Base-by-base conservation (phyloP, 75 land plant genomes). In the Azolla pinnata region DNA sequence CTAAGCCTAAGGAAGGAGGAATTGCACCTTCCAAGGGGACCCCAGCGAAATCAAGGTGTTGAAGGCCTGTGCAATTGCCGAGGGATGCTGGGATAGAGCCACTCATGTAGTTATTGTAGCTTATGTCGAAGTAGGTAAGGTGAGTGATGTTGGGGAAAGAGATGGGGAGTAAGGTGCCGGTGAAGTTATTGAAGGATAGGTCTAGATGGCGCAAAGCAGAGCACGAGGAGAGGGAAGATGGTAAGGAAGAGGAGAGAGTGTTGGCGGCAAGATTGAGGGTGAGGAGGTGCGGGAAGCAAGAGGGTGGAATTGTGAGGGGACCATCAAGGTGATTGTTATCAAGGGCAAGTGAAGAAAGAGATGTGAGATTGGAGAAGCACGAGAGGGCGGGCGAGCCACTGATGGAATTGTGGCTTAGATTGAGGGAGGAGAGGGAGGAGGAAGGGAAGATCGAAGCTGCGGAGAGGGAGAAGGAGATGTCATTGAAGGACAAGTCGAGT, bases 121-220 rank as follows among this genome's bases (percentile, higher is more conserved):
- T 12, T 12, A 35, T 5, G 12, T 35, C 40, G 5, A 35, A 12
- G 12, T 35, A 35, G 40, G 40, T 12, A 5, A 35, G 40, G 40
- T 35, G 53, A 1, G 62, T 18, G 2, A 88, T 29, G 21, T 58
- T 56, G 57, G 73, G 60, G 29, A 85, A 64, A 26, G 74, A 73
- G 21, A 56, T 47, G 1, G 95, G 95, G 26, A 88, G 62, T n/a
- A n/a, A n/a, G 1, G 59, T 53, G 29, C 95, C 95, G 29, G 61
- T 72, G 19, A 88, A 70, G 33, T 33, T 23, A 45, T 88, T 88
- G 62, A 59, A 46, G 0, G 79, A 69, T 44, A 64, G 40, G 26
- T 46, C 50, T 14, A 68, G 70, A 16, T 55, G 50, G 23, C 50
- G 57, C 14, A 68, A 56, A 26, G 33, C 31, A 38, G 64, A 29